Conservation (phyloP, 495 filamentous ascomycete species). For the Aspergillus incahuasiensis region DNA sequence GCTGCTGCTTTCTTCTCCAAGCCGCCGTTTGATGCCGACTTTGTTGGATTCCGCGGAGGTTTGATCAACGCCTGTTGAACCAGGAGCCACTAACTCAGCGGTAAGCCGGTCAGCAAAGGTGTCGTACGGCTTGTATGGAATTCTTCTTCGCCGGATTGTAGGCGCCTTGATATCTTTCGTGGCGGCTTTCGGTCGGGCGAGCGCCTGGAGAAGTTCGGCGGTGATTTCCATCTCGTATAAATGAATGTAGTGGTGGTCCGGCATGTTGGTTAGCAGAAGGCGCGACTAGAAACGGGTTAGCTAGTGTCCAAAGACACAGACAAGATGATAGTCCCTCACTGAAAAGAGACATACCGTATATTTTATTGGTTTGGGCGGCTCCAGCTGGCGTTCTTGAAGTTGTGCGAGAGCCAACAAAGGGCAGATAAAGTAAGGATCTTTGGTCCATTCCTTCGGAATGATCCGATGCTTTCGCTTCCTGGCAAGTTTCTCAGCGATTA, state of each 20-base stretch:
- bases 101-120: conserved; percentile 12
- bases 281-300: conserved; percentile 12
- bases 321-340: too few relatives aligned
- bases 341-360: conserved; percentile 14
- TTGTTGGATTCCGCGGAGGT: too few relatives aligned
- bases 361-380: neutral
- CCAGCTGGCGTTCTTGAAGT: conserved; percentile 10
- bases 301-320: too few relatives aligned
- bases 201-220: conserved; percentile 9
- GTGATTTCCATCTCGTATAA: conserved; percentile 16
- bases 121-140: conserved; percentile 17
- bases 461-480: conserved; percentile 1
- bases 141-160: conserved; percentile 6
- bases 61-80: too few relatives aligned
- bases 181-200: conserved; percentile 10
- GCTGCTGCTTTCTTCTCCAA: too few relatives aligned
- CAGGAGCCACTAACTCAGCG: conserved; percentile 9
- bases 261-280: conserved; percentile 16
- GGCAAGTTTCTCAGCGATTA: neutral
- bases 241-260: conserved; percentile 13
- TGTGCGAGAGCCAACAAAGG: conserved; percentile 21
- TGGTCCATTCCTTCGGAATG: conserved; percentile 18
- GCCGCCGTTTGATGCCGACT: too few relatives aligned
- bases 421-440: conserved; percentile 23
- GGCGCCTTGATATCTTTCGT: conserved; percentile 8